Percentiles rank a stretch among this genome's conserved stretches.
phyloP scores from a whole-genome alignment of 2,329 filamentous ascomycete species.

The Zarea fungicola region DNA sequence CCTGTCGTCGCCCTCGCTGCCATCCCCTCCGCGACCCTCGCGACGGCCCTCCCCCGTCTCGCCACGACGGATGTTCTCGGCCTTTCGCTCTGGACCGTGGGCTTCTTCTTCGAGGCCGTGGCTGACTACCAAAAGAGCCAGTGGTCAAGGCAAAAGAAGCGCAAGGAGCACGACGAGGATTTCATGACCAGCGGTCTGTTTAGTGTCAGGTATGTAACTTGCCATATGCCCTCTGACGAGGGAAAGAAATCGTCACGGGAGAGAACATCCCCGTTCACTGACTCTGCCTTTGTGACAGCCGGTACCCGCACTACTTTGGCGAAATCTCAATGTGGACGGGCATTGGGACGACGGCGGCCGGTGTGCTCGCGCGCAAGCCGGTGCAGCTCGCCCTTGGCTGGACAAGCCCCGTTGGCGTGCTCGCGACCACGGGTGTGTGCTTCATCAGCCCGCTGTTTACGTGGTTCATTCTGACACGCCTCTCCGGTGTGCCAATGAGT shows the following conservation, averaged over 20 bases:
- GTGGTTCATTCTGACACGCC: slow-evolving; percentile 56
- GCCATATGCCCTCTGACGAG: neutral
- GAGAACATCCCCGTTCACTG: neutral
- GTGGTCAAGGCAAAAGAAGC: slow-evolving; percentile 57
- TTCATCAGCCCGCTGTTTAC: slow-evolving; percentile 60
- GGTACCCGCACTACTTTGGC: slow-evolving; percentile 70
- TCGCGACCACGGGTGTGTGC: slow-evolving; percentile 37
- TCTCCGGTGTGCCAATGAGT: slow-evolving; percentile 60
- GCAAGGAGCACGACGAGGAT: slow-evolving; percentile 61
- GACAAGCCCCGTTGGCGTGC: slow-evolving; percentile 32
- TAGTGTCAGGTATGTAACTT: slow-evolving; percentile 40
- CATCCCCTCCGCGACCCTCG: slow-evolving; percentile 49
- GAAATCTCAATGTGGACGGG: slow-evolving; percentile 65
- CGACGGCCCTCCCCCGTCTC: slow-evolving; percentile 40
- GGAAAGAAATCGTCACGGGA: neutral
- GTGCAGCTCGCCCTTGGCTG: slow-evolving; percentile 55
- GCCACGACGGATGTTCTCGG: slow-evolving; percentile 52
- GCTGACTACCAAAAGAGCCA: slow-evolving; percentile 60
- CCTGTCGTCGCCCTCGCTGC: slow-evolving; percentile 61
- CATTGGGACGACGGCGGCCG: slow-evolving; percentile 54
- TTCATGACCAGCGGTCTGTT: slow-evolving; percentile 62
- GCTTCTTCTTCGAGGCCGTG: slow-evolving; percentile 54
- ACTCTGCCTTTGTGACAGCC: slow-evolving; percentile 22
- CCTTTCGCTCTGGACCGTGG: slow-evolving; percentile 51
- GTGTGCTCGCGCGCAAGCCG: slow-evolving; percentile 48